Base-by-base conservation (phyloP, 1,139 yeast genomes). In the Candida pseudoviswanathii region DNA sequence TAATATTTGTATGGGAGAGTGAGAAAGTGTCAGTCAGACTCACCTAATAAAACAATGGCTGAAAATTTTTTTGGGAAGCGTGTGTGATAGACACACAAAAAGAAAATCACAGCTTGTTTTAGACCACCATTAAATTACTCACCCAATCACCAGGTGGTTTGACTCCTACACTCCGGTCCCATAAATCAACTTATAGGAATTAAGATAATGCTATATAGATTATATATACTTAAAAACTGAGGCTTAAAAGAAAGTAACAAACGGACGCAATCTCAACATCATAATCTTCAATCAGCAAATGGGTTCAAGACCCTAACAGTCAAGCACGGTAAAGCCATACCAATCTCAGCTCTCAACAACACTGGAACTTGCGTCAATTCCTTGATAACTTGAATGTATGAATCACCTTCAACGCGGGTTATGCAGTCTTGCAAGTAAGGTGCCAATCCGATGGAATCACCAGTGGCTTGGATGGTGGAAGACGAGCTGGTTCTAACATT, bases 221-320 rank as follows among this genome's bases (percentile, higher is more conserved):
- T 16, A 16, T 16, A 16, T 16, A 16, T 16, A 16, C 16, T 16
- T 16, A 16, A 16, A 16, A 16, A 16, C 16, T 16, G 16, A 16
- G 16, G 16, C 16, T 16, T 16, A 16, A 16, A 16, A 16, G 7
- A 11, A 11, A 33, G 11, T 11, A 5, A n/a, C 37, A 33, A 11
- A 11, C 22, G 5, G 9, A 33, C 5, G 5, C 11, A 33, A n/a
- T 33, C 21, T 27, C 30, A 27, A 1, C 9, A 27, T 27, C 30
- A 27, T 8, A 27, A 16, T 16, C 16, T 16, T 16, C 16, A 16
- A 16, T 16, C 47, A 11, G 72, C 66, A 67, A 91, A 94, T 34
- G 99, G 99, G 62, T 94, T 94, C 62, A 92, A 76, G n/a, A 94
- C 87, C 61, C 97, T 82, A 9, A 94, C 97, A 3, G 97, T 89